Evolutionary conservation across 1,284 basidiomycete genomes (phyloP), one percentile per base, ranked within the genome.

Genomic region (Trichosporon sp.): DNA sequence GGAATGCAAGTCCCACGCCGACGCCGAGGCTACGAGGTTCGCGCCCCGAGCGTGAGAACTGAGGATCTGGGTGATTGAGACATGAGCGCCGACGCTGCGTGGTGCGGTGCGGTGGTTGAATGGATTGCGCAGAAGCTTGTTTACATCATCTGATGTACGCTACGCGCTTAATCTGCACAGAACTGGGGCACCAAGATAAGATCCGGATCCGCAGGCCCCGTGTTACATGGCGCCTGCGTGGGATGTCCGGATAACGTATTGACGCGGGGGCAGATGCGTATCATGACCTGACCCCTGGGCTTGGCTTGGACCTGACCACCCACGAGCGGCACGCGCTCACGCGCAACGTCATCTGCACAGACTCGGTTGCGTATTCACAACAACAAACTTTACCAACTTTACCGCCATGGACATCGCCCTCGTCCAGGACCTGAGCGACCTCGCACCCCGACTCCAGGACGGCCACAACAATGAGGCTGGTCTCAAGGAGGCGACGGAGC

Each of bases 381-480:
- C 43, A 46, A 46, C 43, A 46, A 46, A 46, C 19, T 26, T 40
- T 40, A 40, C 1, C 10, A 40, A 40, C 38, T 12, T 40, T 40
- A 12, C 11, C 19, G 10, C 19, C 51, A 54, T 54, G 51, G 51
- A 54, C 51, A 54, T 54, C 19, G 51, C 51, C 19, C 51, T 54
- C 51, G 51, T 54, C 51, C 51, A 54, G 51, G 51, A 54, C 16
- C 8, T 54, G 51, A n/a, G 14, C 51, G 51, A 54, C 19, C 51
- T 54, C 19, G 21, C 51, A 6, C 51, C 51, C 1, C 51, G 51
- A 5, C 51, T 54, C 19, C 51, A 54, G 19, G 51, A 54, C 19
- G 51, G 51, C 19, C 51, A 54, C 51, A 54, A 16, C 19, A 54
- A 54, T 16, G 51, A 54, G 51, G 51, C 51, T 7, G 51, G 51